Evolutionary conservation across 768 basidiomycete species (phyloP).

Genomic region (Dacryopinax spathularia): DNA sequence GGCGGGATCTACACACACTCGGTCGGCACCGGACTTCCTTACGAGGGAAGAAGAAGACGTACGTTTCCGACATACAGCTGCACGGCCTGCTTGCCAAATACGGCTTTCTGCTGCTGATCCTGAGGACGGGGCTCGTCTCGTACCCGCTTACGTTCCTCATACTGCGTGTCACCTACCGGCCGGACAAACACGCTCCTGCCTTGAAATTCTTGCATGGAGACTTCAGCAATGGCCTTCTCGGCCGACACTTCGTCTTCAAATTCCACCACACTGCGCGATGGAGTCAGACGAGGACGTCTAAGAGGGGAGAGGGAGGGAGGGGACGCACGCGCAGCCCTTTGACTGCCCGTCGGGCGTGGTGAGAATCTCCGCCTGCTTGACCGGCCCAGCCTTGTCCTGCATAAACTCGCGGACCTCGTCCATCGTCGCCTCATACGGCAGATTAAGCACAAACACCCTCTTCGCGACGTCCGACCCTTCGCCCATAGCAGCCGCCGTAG

Average conservation of each 20-base stretch:
- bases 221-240: not conserved
- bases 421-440: not conserved
- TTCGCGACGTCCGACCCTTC: not conserved
- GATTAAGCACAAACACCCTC: not conserved
- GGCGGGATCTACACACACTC: not conserved
- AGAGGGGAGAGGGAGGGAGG: not conserved
- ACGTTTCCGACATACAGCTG: not conserved
- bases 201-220: not conserved
- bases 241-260: not conserved
- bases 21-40: no score
- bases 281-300: not conserved
- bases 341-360: not conserved
- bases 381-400: not conserved
- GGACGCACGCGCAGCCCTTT: not conserved
- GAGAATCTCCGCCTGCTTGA: not conserved
- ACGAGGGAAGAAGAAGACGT: not conserved
- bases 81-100: not conserved
- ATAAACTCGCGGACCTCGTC: not conserved
- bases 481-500: not conserved
- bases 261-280: not conserved
- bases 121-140: not conserved
- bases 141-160: not conserved
- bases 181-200: not conserved
- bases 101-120: not conserved
- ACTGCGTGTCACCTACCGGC: not conserved